Evolutionary conservation across 352 stramenopile species (phyloP), one percentile per base, ranked within the genome.

Genomic region (Phytophthora aleatoria): DNA sequence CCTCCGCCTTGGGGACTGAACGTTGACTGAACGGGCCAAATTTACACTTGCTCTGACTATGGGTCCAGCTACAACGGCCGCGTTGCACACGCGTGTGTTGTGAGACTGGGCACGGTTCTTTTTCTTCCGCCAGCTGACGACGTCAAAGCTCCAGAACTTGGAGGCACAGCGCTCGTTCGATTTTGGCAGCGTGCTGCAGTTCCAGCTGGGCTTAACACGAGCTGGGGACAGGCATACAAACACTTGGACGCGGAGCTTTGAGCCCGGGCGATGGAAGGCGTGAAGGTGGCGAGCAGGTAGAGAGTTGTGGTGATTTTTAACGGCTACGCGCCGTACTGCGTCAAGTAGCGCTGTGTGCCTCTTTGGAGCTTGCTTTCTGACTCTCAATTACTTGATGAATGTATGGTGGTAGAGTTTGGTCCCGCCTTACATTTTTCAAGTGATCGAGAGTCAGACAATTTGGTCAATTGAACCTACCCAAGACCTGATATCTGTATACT

Each of bases 191-290:
- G 13, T 50, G 57, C 45, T 49, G 24, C 45, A 13, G 47, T 50
- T 64, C 57, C 57, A 64, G 16, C 50, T 66, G 58, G 50, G 50
- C 41, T 53, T 26, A 49, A 39, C 50, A 48, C n/a, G 48, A 44
- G 20, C 16, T 35, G 35, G 27, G 33, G 20, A 28, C 15, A 47
- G 43, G 3, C 30, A 20, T 20, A 20, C 20, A 20, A 20, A 20
- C 20, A 20, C 20, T 13, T 38, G 33, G 3, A 38, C 33, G 31
- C 31, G 8, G 20, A 20, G 20, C 20, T 20, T 20, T 20, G 20
- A 20, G 0, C 20, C 20, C 20, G 20, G 20, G 20, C 20, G 20
- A 20, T 20, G 20, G 20, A 20, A 20, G 20, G 31, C 31, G 5
- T 41, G 35, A 41, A 41, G 35, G 35, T 41, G 35, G 12, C 35